These are phyloP conservation scores for Polychytrium aggregatum DNA, from an alignment of 192 early-diverging fungal species.

Conservation along the genomic window DNA sequence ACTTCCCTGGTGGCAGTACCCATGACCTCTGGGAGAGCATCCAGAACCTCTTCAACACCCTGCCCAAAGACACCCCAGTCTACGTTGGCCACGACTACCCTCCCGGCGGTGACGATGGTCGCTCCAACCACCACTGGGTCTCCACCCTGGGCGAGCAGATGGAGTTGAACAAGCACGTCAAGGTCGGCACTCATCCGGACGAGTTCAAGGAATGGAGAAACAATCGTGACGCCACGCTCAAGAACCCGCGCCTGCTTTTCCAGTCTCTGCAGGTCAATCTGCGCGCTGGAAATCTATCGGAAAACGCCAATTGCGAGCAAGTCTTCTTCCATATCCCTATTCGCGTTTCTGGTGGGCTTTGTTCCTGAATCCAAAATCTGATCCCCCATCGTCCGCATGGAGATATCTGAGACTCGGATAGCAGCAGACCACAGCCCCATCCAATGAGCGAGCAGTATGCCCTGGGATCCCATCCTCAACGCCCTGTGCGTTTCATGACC, in stretches of 20 bases:
- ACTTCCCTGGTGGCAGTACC: constrained; percentile 20
- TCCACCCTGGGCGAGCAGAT: constrained; percentile 9
- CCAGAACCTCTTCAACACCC: constrained; percentile 5
- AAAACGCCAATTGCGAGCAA: constrained; percentile 1
- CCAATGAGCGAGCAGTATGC: too few relatives aligned
- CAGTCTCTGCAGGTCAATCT: constrained; percentile 14
- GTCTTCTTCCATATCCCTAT: constrained; percentile 9
- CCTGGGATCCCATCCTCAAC: too few relatives aligned
- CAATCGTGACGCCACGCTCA: constrained; percentile 11
- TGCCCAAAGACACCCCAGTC: constrained; percentile 6
- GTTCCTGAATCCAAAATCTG: too few relatives aligned
- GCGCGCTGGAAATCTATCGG: constrained; percentile 4
- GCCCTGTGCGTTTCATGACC: too few relatives aligned
- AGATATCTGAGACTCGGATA: too few relatives aligned
- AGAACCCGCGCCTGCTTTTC: constrained; percentile 10
- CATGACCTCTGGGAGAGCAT: constrained; percentile 8
- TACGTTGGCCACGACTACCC: constrained; percentile 20
- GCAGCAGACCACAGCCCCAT: too few relatives aligned
- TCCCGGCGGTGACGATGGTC: neutral
- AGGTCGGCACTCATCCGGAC: constrained; percentile 1
- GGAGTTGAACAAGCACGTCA: constrained; percentile 10
- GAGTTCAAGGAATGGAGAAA: constrained; percentile 13
- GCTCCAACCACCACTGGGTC: neutral
- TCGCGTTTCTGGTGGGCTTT: too few relatives aligned
- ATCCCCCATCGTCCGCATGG: too few relatives aligned